phyloP scores from a whole-genome alignment of 805 yeast species.

The Henningerozyma blattae region DNA sequence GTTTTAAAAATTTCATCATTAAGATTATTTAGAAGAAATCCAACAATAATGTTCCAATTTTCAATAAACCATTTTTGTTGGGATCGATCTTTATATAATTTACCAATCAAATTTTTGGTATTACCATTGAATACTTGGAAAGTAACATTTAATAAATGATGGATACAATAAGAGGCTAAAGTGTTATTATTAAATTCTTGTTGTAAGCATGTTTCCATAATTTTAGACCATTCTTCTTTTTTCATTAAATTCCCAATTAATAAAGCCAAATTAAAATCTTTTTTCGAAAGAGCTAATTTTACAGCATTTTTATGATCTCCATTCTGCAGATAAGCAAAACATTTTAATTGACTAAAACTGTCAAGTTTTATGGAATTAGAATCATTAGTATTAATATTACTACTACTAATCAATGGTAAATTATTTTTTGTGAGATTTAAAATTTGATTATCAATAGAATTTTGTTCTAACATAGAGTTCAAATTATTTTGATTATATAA shows the following conservation, averaged over 20 bases:
- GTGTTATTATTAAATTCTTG: conserved; percentile 34
- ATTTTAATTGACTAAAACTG: conserved; percentile 17
- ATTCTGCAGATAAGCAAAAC: conserved; percentile 31
- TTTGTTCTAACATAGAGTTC: no score
- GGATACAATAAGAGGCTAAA: conserved; percentile 21
- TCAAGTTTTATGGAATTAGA: conserved; percentile 24
- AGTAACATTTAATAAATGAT: conserved; percentile 37
- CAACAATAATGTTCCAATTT: conserved; percentile 40
- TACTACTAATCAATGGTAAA: no score
- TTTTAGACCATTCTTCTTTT: conserved; percentile 43
- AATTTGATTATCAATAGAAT: no score
- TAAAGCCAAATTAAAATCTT: conserved; percentile 71
- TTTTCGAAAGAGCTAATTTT: conserved; percentile 43
- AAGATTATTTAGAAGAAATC: conserved; percentile 28
- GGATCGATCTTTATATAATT: conserved; percentile 27
- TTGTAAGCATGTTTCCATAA: conserved; percentile 45
- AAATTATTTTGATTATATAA: no score
- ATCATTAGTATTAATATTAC: not conserved
- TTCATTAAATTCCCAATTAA: conserved; percentile 52
- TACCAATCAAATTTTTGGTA: conserved; percentile 38
- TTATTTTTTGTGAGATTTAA: no score
- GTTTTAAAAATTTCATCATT: not conserved
- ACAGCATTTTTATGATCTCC: conserved; percentile 65
- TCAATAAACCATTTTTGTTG: conserved; percentile 37
- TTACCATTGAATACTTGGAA: conserved; percentile 57